These are phyloP conservation scores for Draba incana DNA, from an alignment of 345 rosid genomes.

Conservation along the genomic window DNA sequence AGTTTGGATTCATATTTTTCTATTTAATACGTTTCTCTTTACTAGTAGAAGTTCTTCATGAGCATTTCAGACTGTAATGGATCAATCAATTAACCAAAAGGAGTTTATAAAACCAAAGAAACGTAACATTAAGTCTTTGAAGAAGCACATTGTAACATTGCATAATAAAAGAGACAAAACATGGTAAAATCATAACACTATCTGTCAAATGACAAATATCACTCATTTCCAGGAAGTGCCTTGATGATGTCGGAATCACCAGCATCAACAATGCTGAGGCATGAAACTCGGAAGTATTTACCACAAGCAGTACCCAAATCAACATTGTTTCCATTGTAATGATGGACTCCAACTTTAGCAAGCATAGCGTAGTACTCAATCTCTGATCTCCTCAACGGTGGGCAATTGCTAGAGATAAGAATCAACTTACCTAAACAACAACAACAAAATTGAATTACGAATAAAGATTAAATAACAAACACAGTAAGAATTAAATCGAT, in stretches of 20 bases:
- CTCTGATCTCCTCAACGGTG: conserved; percentile 78
- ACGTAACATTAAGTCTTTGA: conserved; percentile 29
- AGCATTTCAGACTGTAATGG: neutral
- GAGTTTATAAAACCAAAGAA: neutral
- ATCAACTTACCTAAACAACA: conserved; percentile 53
- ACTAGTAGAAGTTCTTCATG: neutral
- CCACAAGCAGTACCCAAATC: conserved; percentile 86
- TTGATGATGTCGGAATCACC: conserved; percentile 89
- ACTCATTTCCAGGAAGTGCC: conserved; percentile 53
- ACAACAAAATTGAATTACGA: neutral
- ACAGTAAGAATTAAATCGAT: neutral
- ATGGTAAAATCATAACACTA: conserved; percentile 21
- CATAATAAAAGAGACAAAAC: conserved; percentile 14
- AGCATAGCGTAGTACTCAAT: conserved; percentile 58
- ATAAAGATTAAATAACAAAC: neutral
- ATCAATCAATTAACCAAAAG: conserved; percentile 1
- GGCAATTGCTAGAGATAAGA: conserved; percentile 72
- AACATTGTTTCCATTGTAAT: conserved; percentile 57
- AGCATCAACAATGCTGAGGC: conserved; percentile 68
- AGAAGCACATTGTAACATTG: conserved; percentile 4
- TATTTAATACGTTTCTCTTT: neutral
- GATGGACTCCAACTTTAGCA: conserved; percentile 44
- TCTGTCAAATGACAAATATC: neutral
- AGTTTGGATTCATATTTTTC: neutral
- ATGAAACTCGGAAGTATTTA: conserved; percentile 74